phyloP scores from a whole-genome alignment of 768 basidiomycete species.

The Lactarius sanguifluus region DNA sequence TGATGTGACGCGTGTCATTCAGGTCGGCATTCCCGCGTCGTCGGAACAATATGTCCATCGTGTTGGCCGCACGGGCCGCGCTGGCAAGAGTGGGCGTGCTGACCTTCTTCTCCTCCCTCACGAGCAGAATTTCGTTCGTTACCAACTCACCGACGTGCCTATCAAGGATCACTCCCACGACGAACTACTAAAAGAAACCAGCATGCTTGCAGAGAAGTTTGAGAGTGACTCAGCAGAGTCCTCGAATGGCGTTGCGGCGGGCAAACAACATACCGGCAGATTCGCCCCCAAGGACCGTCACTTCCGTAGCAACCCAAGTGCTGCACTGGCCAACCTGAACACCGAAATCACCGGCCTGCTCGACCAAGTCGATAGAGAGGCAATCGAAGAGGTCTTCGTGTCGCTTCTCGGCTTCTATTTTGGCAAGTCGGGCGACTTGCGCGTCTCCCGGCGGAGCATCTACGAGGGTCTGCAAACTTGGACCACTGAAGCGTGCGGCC shows the following conservation, averaged over 20 bases:
- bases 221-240: constrained; percentile 47
- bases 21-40: constrained; percentile 74
- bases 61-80: constrained; percentile 82
- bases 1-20: constrained; percentile 84
- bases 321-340: constrained; percentile 25
- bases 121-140: constrained; percentile 68
- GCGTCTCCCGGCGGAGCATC: constrained; percentile 13
- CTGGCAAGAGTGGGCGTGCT: constrained; percentile 57
- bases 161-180: constrained; percentile 56
- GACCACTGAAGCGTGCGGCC: constrained; percentile 25
- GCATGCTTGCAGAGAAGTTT: constrained; percentile 45
- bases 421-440: constrained; percentile 11
- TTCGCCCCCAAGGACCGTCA: neutral
- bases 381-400: constrained; percentile 25
- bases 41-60: constrained; percentile 82
- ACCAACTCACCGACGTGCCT: constrained; percentile 64
- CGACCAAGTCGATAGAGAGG: constrained; percentile 20
- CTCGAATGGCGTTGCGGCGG: constrained; percentile 29
- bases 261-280: neutral
- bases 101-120: constrained; percentile 80
- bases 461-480: constrained; percentile 25
- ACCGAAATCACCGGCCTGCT: constrained; percentile 25
- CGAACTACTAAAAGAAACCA: constrained; percentile 48
- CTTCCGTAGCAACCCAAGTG: constrained; percentile 5
- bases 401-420: constrained; percentile 29